These are phyloP conservation scores for Penicillium sp. DNA, from an alignment of 2,329 filamentous ascomycete genomes.

Conservation along the genomic window DNA sequence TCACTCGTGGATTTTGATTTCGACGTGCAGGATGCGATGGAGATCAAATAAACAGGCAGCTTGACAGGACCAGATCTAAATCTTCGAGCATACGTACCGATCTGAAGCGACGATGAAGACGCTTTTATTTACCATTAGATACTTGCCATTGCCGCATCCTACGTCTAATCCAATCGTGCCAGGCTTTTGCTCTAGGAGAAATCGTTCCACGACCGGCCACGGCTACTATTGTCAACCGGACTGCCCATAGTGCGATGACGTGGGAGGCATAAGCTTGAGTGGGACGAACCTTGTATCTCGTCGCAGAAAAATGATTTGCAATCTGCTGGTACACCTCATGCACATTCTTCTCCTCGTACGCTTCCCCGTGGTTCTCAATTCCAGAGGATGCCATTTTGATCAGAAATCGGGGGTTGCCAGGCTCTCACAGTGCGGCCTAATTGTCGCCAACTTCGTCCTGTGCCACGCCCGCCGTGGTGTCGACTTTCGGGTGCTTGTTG, in stretches of 20 bases:
- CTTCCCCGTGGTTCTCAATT: conserved; percentile 22
- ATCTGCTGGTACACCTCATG: conserved; percentile 80
- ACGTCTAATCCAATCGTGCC: conserved; percentile 87
- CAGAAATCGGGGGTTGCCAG: neutral
- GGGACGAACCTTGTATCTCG: conserved; percentile 63
- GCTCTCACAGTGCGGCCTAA: neutral
- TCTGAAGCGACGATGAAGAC: conserved; percentile 86
- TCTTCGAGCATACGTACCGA: conserved; percentile 60
- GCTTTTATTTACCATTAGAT: conserved; percentile 76
- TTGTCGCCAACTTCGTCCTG: neutral
- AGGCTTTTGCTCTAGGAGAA: conserved; percentile 67
- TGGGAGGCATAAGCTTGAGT: conserved; percentile 17
- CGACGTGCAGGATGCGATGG: conserved; percentile 20
- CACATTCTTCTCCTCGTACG: conserved; percentile 85
- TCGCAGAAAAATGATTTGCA: conserved; percentile 55
- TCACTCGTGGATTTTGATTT: conserved; percentile 1
- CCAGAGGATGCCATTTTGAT: neutral
- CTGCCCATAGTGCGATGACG: neutral
- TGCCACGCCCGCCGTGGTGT: neutral
- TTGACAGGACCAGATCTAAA: conserved; percentile 21
- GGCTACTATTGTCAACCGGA: conserved; percentile 56
- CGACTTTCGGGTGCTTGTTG: neutral
- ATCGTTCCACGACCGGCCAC: conserved; percentile 88
- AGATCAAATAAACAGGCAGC: conserved; percentile 16
- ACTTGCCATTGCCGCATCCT: conserved; percentile 97